phyloP scores from a whole-genome alignment of 768 basidiomycete genomes.

The Russula emetica region DNA sequence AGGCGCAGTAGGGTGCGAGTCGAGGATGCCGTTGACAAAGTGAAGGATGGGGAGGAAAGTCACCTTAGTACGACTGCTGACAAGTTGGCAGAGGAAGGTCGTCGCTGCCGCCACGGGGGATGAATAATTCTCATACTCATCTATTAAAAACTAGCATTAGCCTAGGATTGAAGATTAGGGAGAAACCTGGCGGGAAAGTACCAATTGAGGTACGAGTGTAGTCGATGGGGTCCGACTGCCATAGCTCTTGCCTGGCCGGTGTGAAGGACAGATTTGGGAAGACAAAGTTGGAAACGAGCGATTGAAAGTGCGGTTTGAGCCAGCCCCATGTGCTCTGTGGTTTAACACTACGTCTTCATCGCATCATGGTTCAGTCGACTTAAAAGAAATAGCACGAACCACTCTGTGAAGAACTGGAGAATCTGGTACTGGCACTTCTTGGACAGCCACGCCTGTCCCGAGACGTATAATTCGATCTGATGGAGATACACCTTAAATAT shows the following conservation, averaged over 20 bases:
- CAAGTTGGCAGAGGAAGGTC: conserved; percentile 73
- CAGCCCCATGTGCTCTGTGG: conserved; percentile 88
- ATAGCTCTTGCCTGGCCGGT: conserved; percentile 57
- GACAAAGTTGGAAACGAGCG: conserved; percentile 71
- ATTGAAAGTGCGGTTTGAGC: conserved; percentile 80
- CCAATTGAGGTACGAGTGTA: conserved; percentile 75
- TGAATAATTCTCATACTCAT: conserved; percentile 76
- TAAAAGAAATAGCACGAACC: conserved; percentile 45
- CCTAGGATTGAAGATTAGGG: not conserved
- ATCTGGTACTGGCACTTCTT: conserved; percentile 82
- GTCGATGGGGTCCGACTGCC: conserved; percentile 80
- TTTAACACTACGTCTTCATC: conserved; percentile 58
- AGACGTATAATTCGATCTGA: conserved; percentile 68
- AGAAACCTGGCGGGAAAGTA: conserved; percentile 30
- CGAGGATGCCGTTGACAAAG: conserved; percentile 71
- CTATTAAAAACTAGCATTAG: conserved; percentile 38
- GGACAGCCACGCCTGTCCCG: conserved; percentile 70
- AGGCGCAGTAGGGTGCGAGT: conserved; percentile 54
- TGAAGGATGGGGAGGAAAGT: conserved; percentile 76
- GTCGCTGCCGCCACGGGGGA: conserved; percentile 77
- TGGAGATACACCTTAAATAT: conserved; percentile 77
- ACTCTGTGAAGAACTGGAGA: conserved; percentile 82
- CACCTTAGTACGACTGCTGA: conserved; percentile 74
- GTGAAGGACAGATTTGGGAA: conserved; percentile 87
- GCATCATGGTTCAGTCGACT: conserved; percentile 3